These are phyloP conservation scores for Liquidambar formosana DNA, from an alignment of 164 flowering plant genomes.

Conservation along the genomic window DNA sequence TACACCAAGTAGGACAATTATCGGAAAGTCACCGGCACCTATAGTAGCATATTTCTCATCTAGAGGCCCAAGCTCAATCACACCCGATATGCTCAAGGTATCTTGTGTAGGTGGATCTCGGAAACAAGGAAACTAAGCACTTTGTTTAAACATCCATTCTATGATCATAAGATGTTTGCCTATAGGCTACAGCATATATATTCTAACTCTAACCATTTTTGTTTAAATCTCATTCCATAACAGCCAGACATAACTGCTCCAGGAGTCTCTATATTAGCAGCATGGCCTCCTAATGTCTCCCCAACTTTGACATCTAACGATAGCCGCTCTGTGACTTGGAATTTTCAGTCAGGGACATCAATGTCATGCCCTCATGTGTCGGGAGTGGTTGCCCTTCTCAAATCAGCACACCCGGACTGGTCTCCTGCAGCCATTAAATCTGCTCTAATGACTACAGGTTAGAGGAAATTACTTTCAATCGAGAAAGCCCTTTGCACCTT, in stretches of 20 bases:
- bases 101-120: neutral
- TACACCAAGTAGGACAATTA: constrained; percentile 38
- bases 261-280: constrained; percentile 64
- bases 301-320: constrained; percentile 39
- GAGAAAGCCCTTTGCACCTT: too few relatives aligned
- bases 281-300: constrained; percentile 61
- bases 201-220: neutral
- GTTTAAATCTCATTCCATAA: neutral
- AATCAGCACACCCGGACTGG: constrained; percentile 67
- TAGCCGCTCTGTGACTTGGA: constrained; percentile 50
- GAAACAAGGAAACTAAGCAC: neutral
- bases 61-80: constrained; percentile 70
- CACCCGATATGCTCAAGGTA: constrained; percentile 79
- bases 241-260: constrained; percentile 78
- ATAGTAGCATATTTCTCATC: constrained; percentile 61
- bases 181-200: too few relatives aligned
- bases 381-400: constrained; percentile 63
- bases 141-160: too few relatives aligned
- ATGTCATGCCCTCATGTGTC: constrained; percentile 84
- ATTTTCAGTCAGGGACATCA: constrained; percentile 67
- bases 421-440: constrained; percentile 71
- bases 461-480: too few relatives aligned
- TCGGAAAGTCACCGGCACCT: constrained; percentile 57
- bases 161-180: too few relatives aligned
- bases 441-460: constrained; percentile 74